Evolutionary conservation across 371 early-diverging fungal species (phyloP).

Genomic region (Saksenaea oblongispora): DNA sequence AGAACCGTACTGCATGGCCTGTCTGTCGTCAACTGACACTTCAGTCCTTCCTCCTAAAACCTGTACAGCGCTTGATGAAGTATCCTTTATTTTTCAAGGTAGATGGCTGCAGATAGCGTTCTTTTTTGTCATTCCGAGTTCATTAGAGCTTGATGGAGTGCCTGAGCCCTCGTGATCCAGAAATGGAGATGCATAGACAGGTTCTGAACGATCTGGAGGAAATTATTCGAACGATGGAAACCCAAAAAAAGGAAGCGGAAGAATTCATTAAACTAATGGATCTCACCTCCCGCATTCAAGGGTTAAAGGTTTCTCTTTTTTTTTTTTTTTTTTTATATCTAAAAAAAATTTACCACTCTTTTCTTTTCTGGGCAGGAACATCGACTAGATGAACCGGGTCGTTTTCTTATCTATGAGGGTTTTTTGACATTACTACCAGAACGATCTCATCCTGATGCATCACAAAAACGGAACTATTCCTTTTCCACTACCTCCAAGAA

Average conservation of each 20-base stretch:
- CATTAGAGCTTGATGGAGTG: not conserved
- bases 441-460: not conserved
- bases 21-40: slow-evolving; percentile 40
- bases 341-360: too few species aligned
- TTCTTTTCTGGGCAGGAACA: not conserved
- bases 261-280: slow-evolving; percentile 30
- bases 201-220: slow-evolving; percentile 27
- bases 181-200: slow-evolving; percentile 9
- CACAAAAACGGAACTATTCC: not conserved
- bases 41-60: slow-evolving; percentile 41
- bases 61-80: slow-evolving; percentile 46
- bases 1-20: slow-evolving; percentile 33
- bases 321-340: not conserved
- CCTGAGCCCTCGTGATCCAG: not conserved
- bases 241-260: slow-evolving; percentile 32
- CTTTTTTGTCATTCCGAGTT: not conserved
- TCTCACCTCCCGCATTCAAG: slow-evolving; percentile 29
- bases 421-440: slow-evolving; percentile 28
- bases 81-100: slow-evolving; percentile 48
- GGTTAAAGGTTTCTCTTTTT: slow-evolving; percentile 19
- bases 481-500: slow-evolving; percentile 18
- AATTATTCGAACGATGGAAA: slow-evolving; percentile 27
- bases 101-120: too few species aligned
- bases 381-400: slow-evolving; percentile 25
- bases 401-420: slow-evolving; percentile 38